phyloP scores from a whole-genome alignment of 169 alveolate genomes.

The Eimeria tenella region DNA sequence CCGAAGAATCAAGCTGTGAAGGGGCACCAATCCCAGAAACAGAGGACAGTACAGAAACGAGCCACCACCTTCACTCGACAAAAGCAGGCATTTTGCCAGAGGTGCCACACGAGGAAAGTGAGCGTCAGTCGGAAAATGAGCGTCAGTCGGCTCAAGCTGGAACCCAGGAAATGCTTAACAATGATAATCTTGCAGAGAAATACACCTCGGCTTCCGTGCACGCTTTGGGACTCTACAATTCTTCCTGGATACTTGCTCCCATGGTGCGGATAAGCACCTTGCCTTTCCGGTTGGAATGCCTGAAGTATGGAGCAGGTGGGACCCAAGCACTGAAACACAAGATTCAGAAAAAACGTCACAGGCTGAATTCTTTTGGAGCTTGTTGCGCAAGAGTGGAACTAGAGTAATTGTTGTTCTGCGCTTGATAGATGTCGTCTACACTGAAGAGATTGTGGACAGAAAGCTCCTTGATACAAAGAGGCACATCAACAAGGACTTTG shows the following conservation, averaged over 20 bases:
- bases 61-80: background rate
- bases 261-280: conserved; percentile 81
- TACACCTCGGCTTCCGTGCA: background rate
- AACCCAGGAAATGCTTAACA: background rate
- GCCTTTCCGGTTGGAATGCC: conserved; percentile 81
- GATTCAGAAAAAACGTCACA: background rate
- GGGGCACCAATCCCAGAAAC: background rate
- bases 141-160: background rate
- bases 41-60: background rate
- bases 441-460: conserved; percentile 80
- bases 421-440: conserved; percentile 69
- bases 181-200: background rate
- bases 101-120: background rate
- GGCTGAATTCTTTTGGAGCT: background rate
- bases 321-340: background rate
- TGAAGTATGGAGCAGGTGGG: conserved; percentile 81
- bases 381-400: background rate
- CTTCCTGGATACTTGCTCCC: conserved; percentile 78
- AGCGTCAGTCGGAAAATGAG: background rate
- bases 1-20: background rate
- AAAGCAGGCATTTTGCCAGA: background rate
- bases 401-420: background rate
- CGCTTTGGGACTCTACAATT: background rate
- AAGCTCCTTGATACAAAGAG: conserved; percentile 68
- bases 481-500: conserved; percentile 60